Evolutionary conservation across 2,329 filamentous ascomycete species (phyloP), one percentile per base, ranked within the genome.

Genomic region (Tolypocladium paradoxum): DNA sequence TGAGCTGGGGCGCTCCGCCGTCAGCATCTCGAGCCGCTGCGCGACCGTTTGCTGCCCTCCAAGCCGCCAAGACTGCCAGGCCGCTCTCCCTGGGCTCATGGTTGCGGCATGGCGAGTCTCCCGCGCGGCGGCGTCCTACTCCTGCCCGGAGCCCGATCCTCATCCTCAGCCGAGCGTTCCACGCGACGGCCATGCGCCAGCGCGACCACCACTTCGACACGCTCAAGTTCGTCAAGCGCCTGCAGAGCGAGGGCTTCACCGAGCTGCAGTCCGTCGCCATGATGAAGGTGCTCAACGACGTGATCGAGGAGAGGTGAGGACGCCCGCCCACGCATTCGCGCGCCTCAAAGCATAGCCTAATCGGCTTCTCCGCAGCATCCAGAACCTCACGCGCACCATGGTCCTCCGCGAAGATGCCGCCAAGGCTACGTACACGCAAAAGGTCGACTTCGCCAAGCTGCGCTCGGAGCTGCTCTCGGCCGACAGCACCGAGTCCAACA

Each of bases 151-250:
- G 60, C 34, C 61, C 58, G 2, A 60, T 64, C 4, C 43, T 33
- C 8, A 12, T n/a, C 27, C 49, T 63, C 3, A 65, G 66, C 46
- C 70, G 77, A 55, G 71, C 75, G 0, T 92, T 96, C 67, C 87
- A 90, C 68, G 79, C 83, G 36, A 86, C 88, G 1, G 52, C 61
- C 1, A 63, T 71, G 37, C 78, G 74, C 50, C 67, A 69, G 51
- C 82, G 87, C 58, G 91, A 96, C 64, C 93, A 99, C 70, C 91
- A 99, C 70, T 99, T 99, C 67, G 93, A 99, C 71, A 99, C 93
- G 1, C 81, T 99, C 57, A 96, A 96, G 73, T 96, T 99, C 67
- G 91, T 99, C 38, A 89, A 96, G 72, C 80, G 89, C 51, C 76
- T 99, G 40, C 85, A 92, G 68, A 82, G 82, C 60, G 93, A 99